These are phyloP conservation scores for Arthrobotrys iridis DNA, from an alignment of 2,329 filamentous ascomycete genomes.

Conservation along the genomic window DNA sequence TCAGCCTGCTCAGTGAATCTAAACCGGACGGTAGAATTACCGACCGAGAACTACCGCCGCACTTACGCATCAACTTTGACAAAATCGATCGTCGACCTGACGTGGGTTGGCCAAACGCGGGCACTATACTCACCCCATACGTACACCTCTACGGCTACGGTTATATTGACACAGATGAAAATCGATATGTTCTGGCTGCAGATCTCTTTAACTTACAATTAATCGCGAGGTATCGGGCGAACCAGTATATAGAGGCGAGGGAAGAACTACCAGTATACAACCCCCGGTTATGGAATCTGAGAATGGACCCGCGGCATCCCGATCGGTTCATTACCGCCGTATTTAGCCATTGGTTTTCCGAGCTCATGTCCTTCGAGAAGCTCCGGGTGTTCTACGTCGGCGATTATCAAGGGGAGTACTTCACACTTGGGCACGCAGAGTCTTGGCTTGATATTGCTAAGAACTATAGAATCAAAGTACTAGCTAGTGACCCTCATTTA, in stretches of 20 bases:
- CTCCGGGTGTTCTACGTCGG: neutral
- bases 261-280: neutral
- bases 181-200: neutral
- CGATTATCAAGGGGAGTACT: neutral
- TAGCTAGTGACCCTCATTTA: neutral
- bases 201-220: neutral
- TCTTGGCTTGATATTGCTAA: neutral
- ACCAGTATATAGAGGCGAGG: neutral
- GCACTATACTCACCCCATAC: neutral
- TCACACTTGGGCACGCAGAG: neutral
- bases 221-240: neutral
- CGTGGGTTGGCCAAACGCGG: neutral
- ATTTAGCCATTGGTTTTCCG: neutral
- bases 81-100: neutral
- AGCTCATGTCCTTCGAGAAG: neutral
- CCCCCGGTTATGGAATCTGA: neutral
- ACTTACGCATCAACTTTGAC: neutral
- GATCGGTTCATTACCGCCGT: too few relatives aligned
- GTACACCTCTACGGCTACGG: neutral
- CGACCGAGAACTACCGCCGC: neutral
- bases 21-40: neutral
- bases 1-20: neutral
- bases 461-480: neutral
- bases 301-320: too few relatives aligned
- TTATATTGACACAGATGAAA: neutral